phyloP scores from a whole-genome alignment of 1,139 yeast genomes.

The Zygosaccharomyces sapae region DNA sequence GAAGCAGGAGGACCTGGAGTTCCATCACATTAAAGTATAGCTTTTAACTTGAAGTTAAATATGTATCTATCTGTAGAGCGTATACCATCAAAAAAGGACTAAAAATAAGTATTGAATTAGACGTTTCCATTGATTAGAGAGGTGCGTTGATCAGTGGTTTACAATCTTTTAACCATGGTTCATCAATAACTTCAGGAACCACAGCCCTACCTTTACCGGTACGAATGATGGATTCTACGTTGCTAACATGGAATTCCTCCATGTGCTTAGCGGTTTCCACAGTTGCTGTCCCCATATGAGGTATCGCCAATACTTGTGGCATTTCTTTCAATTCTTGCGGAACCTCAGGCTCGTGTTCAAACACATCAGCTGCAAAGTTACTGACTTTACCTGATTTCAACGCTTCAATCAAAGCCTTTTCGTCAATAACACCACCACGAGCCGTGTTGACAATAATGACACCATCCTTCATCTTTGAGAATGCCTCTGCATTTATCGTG shows the following conservation, averaged over 20 bases:
- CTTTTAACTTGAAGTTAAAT: neutral
- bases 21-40: conserved; percentile 23
- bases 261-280: conserved; percentile 50
- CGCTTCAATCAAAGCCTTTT: conserved; percentile 54
- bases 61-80: neutral
- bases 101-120: neutral
- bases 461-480: conserved; percentile 60
- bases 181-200: conserved; percentile 59
- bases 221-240: conserved; percentile 39
- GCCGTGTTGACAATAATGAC: conserved; percentile 66
- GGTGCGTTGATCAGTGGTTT: conserved; percentile 14
- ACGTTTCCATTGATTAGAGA: neutral
- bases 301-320: conserved; percentile 59
- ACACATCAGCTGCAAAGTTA: conserved; percentile 77
- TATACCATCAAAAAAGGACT: neutral
- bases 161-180: conserved; percentile 25
- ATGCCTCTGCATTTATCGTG: conserved; percentile 48
- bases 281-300: conserved; percentile 82
- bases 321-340: conserved; percentile 51
- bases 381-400: conserved; percentile 68
- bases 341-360: conserved; percentile 75
- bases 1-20: conserved; percentile 18
- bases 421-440: conserved; percentile 72
- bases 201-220: conserved; percentile 61
- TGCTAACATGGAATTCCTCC: conserved; percentile 50